phyloP scores from a whole-genome alignment of 2,329 filamentous ascomycete genomes.

The Diaporthe caulivora region DNA sequence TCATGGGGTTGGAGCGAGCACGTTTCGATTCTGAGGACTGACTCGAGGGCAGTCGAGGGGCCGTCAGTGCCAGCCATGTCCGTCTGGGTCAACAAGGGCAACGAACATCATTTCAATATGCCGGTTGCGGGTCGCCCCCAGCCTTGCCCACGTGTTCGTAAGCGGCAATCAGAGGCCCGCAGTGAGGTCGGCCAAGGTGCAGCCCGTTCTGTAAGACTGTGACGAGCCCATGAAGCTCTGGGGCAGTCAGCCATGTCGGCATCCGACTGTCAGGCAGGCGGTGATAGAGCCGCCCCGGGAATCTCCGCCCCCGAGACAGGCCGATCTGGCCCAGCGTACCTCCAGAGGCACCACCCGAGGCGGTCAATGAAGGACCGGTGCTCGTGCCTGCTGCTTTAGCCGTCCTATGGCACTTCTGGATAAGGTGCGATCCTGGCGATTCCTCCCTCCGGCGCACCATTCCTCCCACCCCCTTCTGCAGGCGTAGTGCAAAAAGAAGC shows the following conservation, averaged over 20 bases:
- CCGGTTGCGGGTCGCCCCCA: neutral
- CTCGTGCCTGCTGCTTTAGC: neutral
- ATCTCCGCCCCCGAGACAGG: neutral
- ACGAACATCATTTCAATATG: neutral
- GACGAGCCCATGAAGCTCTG: neutral
- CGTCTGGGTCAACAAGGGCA: neutral
- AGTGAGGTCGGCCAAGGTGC: constrained; percentile 17
- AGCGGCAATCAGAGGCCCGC: constrained; percentile 2
- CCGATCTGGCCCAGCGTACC: neutral
- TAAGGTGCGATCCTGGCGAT: neutral
- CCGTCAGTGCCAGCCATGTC: constrained; percentile 4
- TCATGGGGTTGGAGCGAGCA: constrained; percentile 23
- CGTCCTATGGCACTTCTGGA: neutral
- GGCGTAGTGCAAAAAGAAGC: neutral
- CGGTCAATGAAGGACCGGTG: neutral
- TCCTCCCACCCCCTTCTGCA: neutral
- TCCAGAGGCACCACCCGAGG: neutral
- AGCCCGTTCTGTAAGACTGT: neutral
- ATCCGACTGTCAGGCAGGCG: neutral
- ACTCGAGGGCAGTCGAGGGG: constrained; percentile 10
- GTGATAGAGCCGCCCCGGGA: neutral
- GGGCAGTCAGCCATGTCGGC: neutral
- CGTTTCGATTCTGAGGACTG: constrained; percentile 20
- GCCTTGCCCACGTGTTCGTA: constrained; percentile 13
- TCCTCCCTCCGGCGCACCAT: too few relatives aligned